Evolutionary conservation across 2,329 filamentous ascomycete genomes (phyloP), one percentile per base, ranked within the genome.

Genomic region (Aphanoascus verrucosus): DNA sequence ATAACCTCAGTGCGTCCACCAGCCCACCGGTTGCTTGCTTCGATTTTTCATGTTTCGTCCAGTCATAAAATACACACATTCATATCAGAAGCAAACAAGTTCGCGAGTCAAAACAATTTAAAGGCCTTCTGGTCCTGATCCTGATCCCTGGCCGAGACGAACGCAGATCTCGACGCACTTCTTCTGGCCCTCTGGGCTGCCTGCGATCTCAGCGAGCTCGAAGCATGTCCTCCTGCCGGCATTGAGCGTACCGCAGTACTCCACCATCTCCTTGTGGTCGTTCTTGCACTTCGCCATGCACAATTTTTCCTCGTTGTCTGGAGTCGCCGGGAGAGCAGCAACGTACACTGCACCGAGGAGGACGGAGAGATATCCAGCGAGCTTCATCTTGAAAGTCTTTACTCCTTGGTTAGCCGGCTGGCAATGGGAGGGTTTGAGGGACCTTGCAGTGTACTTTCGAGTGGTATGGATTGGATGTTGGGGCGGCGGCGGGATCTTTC

Each of bases 301-400:
- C 14, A 23, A 38, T 34, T 54, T 15, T 37, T 19, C 32, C 9
- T 20, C 31, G 45, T 28, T 34, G 7, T 44, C 19, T 35, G 23
- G 11, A 37, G 45, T 19, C 4, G 44, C 15, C 8, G 52, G 44
- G 12, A 23, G 44, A 14, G 52, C 52, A 28, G 46, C 15, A 20
- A 40, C 52, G 32, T 38, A 54, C 11, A 42, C 52, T 20, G 52
- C 52, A 43, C 43, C 38, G 41, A 54, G 23, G 1, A 54, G 23
- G 4, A 50, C 9, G 20, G 38, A 54, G 15, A 54, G 40, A 32
- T 49, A 49, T 12, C 38, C 45, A 15, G 52, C 20, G n/a, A 50
- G 12, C 47, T 54, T 54, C 52, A 54, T 54, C 23, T 28, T 54
- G 40, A 19, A 45, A 37, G 37, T 15, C 14, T 7, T 1, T 49